Base-by-base conservation (phyloP, 1,284 basidiomycete species). In the Moesziomyces parantarcticus region DNA sequence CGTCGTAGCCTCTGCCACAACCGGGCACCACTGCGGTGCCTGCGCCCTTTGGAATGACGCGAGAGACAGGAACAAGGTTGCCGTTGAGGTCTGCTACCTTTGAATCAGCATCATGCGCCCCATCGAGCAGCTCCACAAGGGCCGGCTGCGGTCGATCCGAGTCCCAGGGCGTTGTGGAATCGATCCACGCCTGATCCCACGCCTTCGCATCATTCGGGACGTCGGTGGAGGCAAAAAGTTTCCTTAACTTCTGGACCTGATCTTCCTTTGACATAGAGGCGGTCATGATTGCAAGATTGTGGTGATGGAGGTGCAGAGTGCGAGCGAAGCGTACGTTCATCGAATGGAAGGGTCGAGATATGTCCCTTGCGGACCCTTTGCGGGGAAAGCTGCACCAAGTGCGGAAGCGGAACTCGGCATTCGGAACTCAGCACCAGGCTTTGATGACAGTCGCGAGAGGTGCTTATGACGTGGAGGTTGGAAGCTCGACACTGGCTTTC, bases 161-260 rank as follows among this genome's bases (percentile, higher is more conserved):
- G 46, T 78, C 76, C 76, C 76, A 78, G 0, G 76, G 76, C 7
- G 75, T 78, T 14, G 62, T 54, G 39, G 49, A 59, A 41, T 70
- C 57, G 26, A 75, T 43, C 76, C 76, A 78, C 11, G 74, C 74
- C 29, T 73, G 41, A 25, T 78, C 71, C 76, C 76, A 78, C 20
- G 62, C 71, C n/a, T 74, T 70, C 1, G 66, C 62, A 49, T 74
- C 71, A 46, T 74, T 74, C 13, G 59, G 61, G 7, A 66, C 47
- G 6, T 62, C 62, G 3, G 71, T 69, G 6, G 29, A 51, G 7
- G 71, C 71, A 20, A 74, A 70, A 25, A 74, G 58, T 40, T 60
- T 60, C 13, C 70, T 54, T 23, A 73, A 23, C 29, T 55, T 55
- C n/a, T 61, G 45, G 10, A 73, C 40, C 39, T 73, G 60, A 6